These are phyloP conservation scores for Hippophae tibetana DNA, from an alignment of 306 rosid genomes.

Conservation along the genomic window DNA sequence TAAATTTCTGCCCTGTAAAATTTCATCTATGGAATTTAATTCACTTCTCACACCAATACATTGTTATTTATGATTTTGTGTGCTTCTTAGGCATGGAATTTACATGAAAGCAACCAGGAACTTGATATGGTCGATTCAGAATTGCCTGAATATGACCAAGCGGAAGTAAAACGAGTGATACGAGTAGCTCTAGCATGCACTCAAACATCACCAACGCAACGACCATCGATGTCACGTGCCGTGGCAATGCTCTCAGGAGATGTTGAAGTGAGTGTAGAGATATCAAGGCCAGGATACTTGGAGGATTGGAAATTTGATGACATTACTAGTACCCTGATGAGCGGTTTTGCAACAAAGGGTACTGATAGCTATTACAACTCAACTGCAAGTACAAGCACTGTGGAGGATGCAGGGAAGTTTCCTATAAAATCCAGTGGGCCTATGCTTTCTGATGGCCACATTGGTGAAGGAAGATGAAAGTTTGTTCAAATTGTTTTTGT, in stretches of 20 bases:
- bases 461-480: constrained; percentile 29
- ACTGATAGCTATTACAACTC: constrained; percentile 19
- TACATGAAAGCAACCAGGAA: constrained; percentile 37
- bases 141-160: constrained; percentile 29
- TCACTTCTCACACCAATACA: too few species aligned
- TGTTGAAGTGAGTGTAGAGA: constrained; percentile 38
- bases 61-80: neutral
- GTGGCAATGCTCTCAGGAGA: constrained; percentile 72
- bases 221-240: constrained; percentile 65
- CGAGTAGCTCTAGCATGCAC: constrained; percentile 54
- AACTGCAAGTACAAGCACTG: constrained; percentile 22
- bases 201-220: constrained; percentile 44
- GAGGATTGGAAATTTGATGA: constrained; percentile 61
- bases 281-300: constrained; percentile 55
- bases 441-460: constrained; percentile 13
- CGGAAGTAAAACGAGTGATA: constrained; percentile 38
- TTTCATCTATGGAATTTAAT: too few species aligned
- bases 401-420: constrained; percentile 20
- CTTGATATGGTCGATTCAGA: constrained; percentile 37
- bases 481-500: neutral
- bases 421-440: constrained; percentile 16
- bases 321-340: constrained; percentile 9
- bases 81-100: constrained; percentile 50
- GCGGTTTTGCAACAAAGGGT: constrained; percentile 20
- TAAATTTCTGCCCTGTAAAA: neutral